A percentile compares a stretch with the other conserved stretches of the same genome.
phyloP scores from a whole-genome alignment of 371 early-diverging fungal genomes.

The Mortierella sp. region DNA sequence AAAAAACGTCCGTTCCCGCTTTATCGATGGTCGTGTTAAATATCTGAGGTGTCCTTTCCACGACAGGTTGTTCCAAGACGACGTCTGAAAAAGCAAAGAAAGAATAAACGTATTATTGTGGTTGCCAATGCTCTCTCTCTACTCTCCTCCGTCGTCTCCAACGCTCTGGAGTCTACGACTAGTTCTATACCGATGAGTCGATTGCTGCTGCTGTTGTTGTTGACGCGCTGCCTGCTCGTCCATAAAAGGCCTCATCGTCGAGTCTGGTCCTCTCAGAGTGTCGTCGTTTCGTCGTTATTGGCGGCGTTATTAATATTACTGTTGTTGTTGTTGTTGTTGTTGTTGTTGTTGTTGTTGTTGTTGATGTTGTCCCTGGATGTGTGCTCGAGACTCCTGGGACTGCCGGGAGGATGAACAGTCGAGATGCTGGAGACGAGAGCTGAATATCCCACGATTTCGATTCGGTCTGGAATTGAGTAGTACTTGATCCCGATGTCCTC shows the following conservation, averaged over 20 bases:
- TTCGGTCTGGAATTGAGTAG: background rate
- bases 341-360: background rate
- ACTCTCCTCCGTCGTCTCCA: background rate
- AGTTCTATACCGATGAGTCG: background rate
- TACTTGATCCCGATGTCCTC: background rate
- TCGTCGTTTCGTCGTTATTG: background rate
- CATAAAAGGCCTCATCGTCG: background rate
- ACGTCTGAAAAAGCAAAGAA: too few species aligned
- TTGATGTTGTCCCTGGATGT: background rate
- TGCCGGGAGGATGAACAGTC: background rate
- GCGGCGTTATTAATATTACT: background rate
- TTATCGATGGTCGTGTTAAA: too few species aligned
- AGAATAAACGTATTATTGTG: background rate
- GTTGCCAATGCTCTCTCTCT: too few species aligned
- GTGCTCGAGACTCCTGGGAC: background rate
- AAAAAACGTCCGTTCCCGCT: too few species aligned
- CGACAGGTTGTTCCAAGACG: too few species aligned
- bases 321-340: background rate
- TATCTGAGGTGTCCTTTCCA: too few species aligned
- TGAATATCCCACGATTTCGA: background rate
- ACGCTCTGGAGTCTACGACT: background rate
- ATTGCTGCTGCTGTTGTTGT: too few species aligned
- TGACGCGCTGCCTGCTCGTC: background rate
- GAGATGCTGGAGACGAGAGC: background rate
- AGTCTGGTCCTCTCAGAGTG: background rate